Conservation (phyloP, 768 basidiomycete species). For the Leccinum truebloodii region DNA sequence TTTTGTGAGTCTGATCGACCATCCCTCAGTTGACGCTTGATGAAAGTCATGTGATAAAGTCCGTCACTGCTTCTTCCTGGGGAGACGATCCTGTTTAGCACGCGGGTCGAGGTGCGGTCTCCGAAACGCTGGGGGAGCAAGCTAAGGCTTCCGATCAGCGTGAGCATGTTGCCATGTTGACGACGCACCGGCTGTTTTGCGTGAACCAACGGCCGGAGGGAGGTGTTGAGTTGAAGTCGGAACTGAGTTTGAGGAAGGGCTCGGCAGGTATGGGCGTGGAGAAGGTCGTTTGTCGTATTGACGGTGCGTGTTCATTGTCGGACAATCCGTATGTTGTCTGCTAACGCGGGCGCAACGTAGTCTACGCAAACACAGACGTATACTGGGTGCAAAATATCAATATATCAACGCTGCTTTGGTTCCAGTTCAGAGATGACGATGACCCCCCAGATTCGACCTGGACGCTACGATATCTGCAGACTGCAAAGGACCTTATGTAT, state of each 20-base stretch:
- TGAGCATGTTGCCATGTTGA: conserved; percentile 53
- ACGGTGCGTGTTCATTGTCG: conserved; percentile 44
- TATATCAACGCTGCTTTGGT: conserved; percentile 33
- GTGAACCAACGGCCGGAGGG: conserved; percentile 46
- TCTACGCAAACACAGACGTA: conserved; percentile 45
- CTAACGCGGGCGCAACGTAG: conserved; percentile 29
- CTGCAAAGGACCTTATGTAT: not conserved
- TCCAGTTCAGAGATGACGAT: not conserved
- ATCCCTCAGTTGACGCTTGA: not conserved
- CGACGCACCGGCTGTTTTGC: conserved; percentile 56
- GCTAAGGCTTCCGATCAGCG: conserved; percentile 51
- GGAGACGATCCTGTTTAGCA: conserved; percentile 52
- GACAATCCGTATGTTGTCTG: not conserved
- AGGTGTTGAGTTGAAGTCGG: conserved; percentile 48
- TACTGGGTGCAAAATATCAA: conserved; percentile 38
- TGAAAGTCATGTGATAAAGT: conserved; percentile 20
- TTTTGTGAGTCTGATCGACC: conserved; percentile 40
- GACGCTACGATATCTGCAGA: not conserved
- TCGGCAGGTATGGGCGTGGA: conserved; percentile 10
- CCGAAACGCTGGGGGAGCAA: conserved; percentile 58
- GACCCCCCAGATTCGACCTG: not conserved
- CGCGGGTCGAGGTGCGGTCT: conserved; percentile 53
- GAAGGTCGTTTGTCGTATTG: conserved; percentile 49
- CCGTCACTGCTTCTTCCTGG: conserved; percentile 40
- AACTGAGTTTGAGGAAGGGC: conserved; percentile 41